Percentiles rank a stretch among this genome's conserved stretches.
Evolutionary conservation across 2,329 filamentous ascomycete genomes (phyloP).

Genomic region (Knufia petricola): DNA sequence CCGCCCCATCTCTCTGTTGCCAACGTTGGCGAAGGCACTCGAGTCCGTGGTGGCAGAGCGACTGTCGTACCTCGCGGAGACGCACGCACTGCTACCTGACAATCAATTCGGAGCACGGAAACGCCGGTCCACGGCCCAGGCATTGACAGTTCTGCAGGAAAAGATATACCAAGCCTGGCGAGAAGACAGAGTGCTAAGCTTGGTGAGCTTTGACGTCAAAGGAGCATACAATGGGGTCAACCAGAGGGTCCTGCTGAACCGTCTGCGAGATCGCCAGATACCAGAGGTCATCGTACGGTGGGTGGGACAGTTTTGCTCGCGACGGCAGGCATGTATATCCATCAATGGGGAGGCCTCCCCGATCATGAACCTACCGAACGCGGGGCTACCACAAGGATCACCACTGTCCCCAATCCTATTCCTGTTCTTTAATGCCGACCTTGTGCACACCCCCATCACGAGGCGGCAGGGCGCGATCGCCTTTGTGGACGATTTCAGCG

Average conservation of each 20-base stretch:
- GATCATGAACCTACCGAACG: no score
- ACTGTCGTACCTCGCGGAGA: conserved; percentile 14
- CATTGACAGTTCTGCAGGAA: conserved; percentile 5
- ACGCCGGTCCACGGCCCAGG: conserved; percentile 1
- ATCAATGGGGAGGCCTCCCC: no score
- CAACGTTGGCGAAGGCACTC: conserved; percentile 18
- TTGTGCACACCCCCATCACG: conserved; percentile 28
- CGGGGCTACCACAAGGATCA: conserved; percentile 27
- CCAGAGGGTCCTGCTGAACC: conserved; percentile 28
- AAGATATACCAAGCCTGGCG: conserved; percentile 8
- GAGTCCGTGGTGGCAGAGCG: conserved; percentile 15
- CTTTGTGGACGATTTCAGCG: conserved; percentile 27
- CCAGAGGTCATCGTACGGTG: conserved; percentile 17
- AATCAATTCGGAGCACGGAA: neutral
- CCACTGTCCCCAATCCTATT: conserved; percentile 31
- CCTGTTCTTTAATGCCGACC: conserved; percentile 32
- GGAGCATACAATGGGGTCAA: conserved; percentile 34
- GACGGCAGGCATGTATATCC: conserved; percentile 3
- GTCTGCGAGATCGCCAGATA: conserved; percentile 26
- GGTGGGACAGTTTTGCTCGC: conserved; percentile 24
- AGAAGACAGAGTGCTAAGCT: neutral
- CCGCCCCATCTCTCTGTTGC: conserved; percentile 23
- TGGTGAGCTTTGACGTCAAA: conserved; percentile 30
- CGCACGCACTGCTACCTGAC: neutral
- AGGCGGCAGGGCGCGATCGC: conserved; percentile 23